Percentiles rank a stretch among this genome's conserved stretches.
phyloP scores from a whole-genome alignment of 2,329 filamentous ascomycete species.

The Fusarium sulawesiense region DNA sequence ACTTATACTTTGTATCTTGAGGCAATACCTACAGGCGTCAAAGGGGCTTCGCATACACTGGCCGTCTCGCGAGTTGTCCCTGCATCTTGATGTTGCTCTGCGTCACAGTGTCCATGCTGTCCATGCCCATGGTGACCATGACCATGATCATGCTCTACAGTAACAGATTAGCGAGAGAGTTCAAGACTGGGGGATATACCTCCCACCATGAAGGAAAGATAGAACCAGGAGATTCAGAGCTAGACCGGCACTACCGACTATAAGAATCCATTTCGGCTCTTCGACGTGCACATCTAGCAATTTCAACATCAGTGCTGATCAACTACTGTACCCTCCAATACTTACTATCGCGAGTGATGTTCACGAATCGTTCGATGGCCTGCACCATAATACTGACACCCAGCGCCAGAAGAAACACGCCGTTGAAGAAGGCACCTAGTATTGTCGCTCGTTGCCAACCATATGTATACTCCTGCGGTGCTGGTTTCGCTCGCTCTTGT shows the following conservation, averaged over 20 bases:
- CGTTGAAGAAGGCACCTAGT: conserved; percentile 84
- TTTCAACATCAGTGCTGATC: conserved; percentile 25
- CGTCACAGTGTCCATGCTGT: conserved; percentile 10
- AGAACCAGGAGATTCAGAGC: conserved; percentile 74
- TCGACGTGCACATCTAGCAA: conserved; percentile 70
- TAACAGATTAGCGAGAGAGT: conserved; percentile 3
- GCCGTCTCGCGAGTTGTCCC: conserved; percentile 13
- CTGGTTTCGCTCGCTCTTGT: conserved; percentile 62
- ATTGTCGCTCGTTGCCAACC: conserved; percentile 82
- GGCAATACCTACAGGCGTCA: conserved; percentile 31
- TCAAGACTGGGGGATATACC: not conserved
- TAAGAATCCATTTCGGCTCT: conserved; percentile 73
- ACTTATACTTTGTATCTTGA: not conserved
- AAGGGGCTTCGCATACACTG: conserved; percentile 27
- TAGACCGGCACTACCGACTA: conserved; percentile 76
- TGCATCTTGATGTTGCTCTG: conserved; percentile 14
- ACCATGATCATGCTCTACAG: conserved; percentile 50
- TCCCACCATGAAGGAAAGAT: conserved; percentile 71
- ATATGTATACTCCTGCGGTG: conserved; percentile 67
- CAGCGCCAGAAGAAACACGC: conserved; percentile 77
- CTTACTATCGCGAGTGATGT: conserved; percentile 59
- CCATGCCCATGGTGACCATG: conserved; percentile 53
- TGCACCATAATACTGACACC: conserved; percentile 79
- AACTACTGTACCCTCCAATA: not conserved
- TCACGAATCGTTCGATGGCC: conserved; percentile 76